phyloP scores from a whole-genome alignment of 2,329 filamentous ascomycete genomes.

The Botrytis porri region DNA sequence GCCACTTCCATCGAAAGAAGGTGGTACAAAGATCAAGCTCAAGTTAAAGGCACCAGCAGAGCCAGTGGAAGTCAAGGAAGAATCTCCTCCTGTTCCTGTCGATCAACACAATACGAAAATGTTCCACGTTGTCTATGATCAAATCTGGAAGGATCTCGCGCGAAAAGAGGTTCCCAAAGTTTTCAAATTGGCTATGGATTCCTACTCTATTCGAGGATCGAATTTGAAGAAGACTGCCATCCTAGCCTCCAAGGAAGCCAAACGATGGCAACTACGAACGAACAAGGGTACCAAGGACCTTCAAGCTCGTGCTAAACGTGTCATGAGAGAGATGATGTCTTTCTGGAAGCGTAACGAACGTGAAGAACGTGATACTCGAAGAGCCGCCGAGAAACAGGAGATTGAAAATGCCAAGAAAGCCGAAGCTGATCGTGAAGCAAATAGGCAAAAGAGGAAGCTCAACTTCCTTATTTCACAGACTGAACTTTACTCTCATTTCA shows the following conservation, averaged over 20 bases:
- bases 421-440: constrained; percentile 95
- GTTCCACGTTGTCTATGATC: constrained; percentile 95
- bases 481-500: constrained; percentile 98
- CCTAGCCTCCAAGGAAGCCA: constrained; percentile 92
- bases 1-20: constrained; percentile 40
- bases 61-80: constrained; percentile 41
- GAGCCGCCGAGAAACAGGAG: constrained; percentile 92
- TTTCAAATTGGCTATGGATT: constrained; percentile 81
- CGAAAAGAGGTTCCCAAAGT: constrained; percentile 93
- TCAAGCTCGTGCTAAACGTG: constrained; percentile 92
- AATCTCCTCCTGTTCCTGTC: constrained; percentile 38
- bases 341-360: constrained; percentile 99
- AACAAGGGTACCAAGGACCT: constrained; percentile 99
- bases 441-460: constrained; percentile 95
- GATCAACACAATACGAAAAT: constrained; percentile 75
- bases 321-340: constrained; percentile 99
- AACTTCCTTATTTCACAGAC: constrained; percentile 99
- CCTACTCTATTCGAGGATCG: constrained; percentile 82
- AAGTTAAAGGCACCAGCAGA: constrained; percentile 39
- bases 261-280: constrained; percentile 93
- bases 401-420: constrained; percentile 95
- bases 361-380: constrained; percentile 90
- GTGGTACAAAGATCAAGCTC: constrained; percentile 60
- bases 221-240: constrained; percentile 98
- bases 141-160: constrained; percentile 93